A percentile compares a stretch with the other conserved stretches of the same genome.
phyloP scores from a whole-genome alignment of 352 stramenopile genomes.

The Phytophthora pisi region DNA sequence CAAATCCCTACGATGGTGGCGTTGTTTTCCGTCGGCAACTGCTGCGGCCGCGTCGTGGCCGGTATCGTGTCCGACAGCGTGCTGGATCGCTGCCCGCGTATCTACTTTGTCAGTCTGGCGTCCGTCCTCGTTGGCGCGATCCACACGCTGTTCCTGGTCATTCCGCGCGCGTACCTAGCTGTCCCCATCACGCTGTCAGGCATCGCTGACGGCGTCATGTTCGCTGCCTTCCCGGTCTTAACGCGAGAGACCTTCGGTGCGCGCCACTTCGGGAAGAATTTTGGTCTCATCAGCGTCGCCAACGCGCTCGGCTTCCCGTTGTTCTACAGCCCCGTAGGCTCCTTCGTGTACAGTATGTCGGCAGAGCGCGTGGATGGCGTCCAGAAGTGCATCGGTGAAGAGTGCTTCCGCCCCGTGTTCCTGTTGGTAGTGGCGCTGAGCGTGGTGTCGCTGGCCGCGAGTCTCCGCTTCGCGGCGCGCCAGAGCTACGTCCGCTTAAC shows the following conservation, averaged over 20 bases:
- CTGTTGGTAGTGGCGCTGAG: slow-evolving; percentile 60
- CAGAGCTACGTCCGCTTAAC: slow-evolving; percentile 25
- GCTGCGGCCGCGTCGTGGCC: slow-evolving; percentile 54
- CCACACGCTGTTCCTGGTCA: slow-evolving; percentile 61
- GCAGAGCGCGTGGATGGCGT: slow-evolving; percentile 41
- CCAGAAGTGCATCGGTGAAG: slow-evolving; percentile 55
- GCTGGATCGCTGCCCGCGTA: slow-evolving; percentile 48
- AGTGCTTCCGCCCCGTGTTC: slow-evolving; percentile 74
- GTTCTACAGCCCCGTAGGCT: slow-evolving; percentile 72
- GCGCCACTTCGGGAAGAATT: slow-evolving; percentile 82
- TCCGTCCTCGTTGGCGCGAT: slow-evolving; percentile 63
- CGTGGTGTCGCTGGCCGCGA: slow-evolving; percentile 53
- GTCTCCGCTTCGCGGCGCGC: slow-evolving; percentile 53
- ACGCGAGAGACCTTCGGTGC: slow-evolving; percentile 73
- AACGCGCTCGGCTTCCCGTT: slow-evolving; percentile 78
- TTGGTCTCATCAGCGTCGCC: slow-evolving; percentile 73
- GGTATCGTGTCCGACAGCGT: slow-evolving; percentile 70
- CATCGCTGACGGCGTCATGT: slow-evolving; percentile 76
- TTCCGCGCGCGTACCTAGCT: slow-evolving; percentile 45
- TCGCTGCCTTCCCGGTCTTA: slow-evolving; percentile 70
- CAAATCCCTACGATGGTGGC: slow-evolving; percentile 72
- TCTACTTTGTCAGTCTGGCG: slow-evolving; percentile 65
- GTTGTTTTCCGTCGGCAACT: slow-evolving; percentile 78
- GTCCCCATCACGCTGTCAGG: slow-evolving; percentile 69
- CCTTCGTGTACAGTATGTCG: slow-evolving; percentile 59